These are phyloP conservation scores for Colletotrichum simmondsii DNA, from an alignment of 2,329 filamentous ascomycete genomes.

Conservation along the genomic window DNA sequence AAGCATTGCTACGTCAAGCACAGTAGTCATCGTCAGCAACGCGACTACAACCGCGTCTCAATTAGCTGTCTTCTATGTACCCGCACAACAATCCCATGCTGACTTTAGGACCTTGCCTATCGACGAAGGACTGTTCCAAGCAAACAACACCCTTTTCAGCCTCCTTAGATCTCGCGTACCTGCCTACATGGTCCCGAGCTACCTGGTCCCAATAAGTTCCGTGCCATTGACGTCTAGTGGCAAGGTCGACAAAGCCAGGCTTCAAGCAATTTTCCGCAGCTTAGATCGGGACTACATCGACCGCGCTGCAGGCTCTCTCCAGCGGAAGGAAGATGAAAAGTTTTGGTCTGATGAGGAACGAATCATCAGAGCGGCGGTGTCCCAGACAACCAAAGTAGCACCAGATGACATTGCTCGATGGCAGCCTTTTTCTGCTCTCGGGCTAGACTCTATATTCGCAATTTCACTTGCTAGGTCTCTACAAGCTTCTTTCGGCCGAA, in stretches of 20 bases:
- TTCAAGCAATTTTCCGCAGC: conserved; percentile 59
- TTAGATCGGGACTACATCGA: conserved; percentile 60
- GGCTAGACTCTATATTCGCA: conserved; percentile 85
- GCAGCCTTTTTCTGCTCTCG: conserved; percentile 81
- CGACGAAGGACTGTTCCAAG: conserved; percentile 48
- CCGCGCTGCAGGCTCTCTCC: conserved; percentile 41
- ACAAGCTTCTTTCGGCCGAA: conserved; percentile 50
- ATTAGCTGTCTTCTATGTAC: conserved; percentile 78
- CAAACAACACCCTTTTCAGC: conserved; percentile 62
- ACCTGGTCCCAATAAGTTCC: conserved; percentile 74
- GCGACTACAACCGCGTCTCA: conserved; percentile 55
- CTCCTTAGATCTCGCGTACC: conserved; percentile 69
- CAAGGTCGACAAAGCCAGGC: conserved; percentile 73
- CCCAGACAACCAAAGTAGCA: conserved; percentile 58
- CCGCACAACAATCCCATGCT: conserved; percentile 38
- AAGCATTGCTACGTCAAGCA: conserved; percentile 66
- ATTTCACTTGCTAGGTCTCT: conserved; percentile 75
- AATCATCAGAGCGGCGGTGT: conserved; percentile 65
- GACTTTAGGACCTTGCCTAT: conserved; percentile 42
- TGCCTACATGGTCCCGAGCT: conserved; percentile 82
- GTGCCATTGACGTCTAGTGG: conserved; percentile 80
- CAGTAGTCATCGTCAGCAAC: conserved; percentile 67
- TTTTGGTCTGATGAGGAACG: conserved; percentile 66
- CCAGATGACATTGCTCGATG: conserved; percentile 64
- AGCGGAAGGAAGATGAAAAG: conserved; percentile 42